These are phyloP conservation scores for Aspergillus sp. DNA, from an alignment of 2,329 filamentous ascomycete genomes.

Conservation along the genomic window DNA sequence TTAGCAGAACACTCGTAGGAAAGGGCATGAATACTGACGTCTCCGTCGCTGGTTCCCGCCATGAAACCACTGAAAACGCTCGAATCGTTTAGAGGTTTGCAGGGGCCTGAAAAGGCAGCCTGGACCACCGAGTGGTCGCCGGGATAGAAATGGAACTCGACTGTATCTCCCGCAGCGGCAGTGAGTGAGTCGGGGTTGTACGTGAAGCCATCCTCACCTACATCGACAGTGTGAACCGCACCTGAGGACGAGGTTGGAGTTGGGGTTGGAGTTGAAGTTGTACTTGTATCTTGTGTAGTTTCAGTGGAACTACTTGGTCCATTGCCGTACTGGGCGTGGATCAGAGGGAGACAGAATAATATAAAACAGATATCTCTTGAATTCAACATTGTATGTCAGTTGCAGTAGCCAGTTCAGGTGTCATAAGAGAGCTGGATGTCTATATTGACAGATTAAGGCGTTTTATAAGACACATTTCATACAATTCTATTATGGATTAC, in stretches of 20 bases:
- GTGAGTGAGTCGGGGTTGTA: slow-evolving; percentile 48
- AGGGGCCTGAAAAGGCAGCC: slow-evolving; percentile 51
- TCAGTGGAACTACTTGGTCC: background rate
- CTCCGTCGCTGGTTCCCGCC: background rate
- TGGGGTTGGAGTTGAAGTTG: background rate
- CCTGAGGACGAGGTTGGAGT: slow-evolving; percentile 6
- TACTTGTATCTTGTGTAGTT: background rate
- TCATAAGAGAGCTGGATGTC: too few relatives aligned
- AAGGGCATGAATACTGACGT: too few relatives aligned
- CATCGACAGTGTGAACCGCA: slow-evolving; percentile 40
- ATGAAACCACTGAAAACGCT: slow-evolving; percentile 51
- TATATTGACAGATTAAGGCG: too few relatives aligned
- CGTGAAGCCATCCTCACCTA: slow-evolving; percentile 43
- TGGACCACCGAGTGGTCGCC: slow-evolving; percentile 53
- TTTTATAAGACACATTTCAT: too few relatives aligned
- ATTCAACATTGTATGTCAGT: too few relatives aligned
- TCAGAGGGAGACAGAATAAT: background rate
- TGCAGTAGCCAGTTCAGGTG: too few relatives aligned
- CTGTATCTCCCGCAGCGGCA: slow-evolving; percentile 48
- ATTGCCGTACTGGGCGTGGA: background rate
- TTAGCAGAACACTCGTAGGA: too few relatives aligned
- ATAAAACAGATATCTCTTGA: too few relatives aligned
- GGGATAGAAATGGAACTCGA: slow-evolving; percentile 55
- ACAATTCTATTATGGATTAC: too few relatives aligned
- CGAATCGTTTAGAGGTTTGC: slow-evolving; percentile 43